phyloP scores from a whole-genome alignment of 495 filamentous ascomycete genomes.

The Filosporella fistucella region DNA sequence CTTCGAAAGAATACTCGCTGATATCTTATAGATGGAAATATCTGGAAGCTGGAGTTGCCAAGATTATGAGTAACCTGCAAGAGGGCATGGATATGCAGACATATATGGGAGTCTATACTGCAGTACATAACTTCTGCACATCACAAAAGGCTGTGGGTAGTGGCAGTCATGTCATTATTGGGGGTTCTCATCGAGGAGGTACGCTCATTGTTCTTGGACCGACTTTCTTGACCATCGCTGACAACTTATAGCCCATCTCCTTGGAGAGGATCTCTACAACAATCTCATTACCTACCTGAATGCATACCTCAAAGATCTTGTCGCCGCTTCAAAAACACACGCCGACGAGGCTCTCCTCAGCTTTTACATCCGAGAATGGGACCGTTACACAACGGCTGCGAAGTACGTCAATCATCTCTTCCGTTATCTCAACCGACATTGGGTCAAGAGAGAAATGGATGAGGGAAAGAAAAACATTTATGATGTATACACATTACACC shows the following conservation, averaged over 20 bases:
- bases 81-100: slow-evolving; percentile 89
- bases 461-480: slow-evolving; percentile 98
- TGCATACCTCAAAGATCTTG: slow-evolving; percentile 63
- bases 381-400: slow-evolving; percentile 88
- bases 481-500: slow-evolving; percentile 94
- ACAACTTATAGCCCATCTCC: slow-evolving; percentile 78
- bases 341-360: slow-evolving; percentile 83
- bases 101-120: slow-evolving; percentile 26
- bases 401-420: slow-evolving; percentile 98
- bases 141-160: slow-evolving; percentile 81
- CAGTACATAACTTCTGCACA: slow-evolving; percentile 98
- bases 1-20: no score
- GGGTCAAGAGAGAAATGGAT: slow-evolving; percentile 98
- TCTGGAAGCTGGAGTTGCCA: slow-evolving; percentile 79
- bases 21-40: slow-evolving; percentile 70
- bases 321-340: slow-evolving; percentile 65
- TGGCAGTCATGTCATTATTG: slow-evolving; percentile 37
- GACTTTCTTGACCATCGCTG: no score
- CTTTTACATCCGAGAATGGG: slow-evolving; percentile 98
- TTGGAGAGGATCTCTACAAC: slow-evolving; percentile 95
- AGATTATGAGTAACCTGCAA: slow-evolving; percentile 88
- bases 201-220: slow-evolving; percentile 30
- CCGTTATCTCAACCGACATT: slow-evolving; percentile 94
- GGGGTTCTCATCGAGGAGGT: slow-evolving; percentile 74
- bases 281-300: slow-evolving; percentile 81